Evolutionary conservation across 345 rosid genomes (phyloP), one percentile per base, ranked within the genome.

Genomic region (Schrenkiella parvula): DNA sequence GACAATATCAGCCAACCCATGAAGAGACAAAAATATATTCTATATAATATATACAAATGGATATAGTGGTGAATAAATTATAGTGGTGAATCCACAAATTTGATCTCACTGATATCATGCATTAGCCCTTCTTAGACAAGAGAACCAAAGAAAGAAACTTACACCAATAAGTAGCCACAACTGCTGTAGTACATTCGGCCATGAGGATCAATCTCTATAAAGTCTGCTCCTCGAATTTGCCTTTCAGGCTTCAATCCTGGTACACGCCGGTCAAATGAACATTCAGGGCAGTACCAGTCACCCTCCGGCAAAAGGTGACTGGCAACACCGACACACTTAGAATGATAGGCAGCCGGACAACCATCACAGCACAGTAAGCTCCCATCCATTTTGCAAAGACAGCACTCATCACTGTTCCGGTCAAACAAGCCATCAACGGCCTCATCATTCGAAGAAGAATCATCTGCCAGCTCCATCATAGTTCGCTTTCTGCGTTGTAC

Each of bases 271-370:
- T 85, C 87, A 70, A 85, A 76, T 22, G 81, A 85, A 82, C 99
- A 95, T 82, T 95, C 96, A n/a, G 97, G 96, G 80, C 99, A 95
- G 80, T 77, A 91, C 99, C 99, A 91, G 55, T 91, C 93, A 66
- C 97, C 96, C 79, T 89, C 96, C 48, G 96, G 96, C 86, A 95
- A 85, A 72, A 82, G 89, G 77, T 86, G 86, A 78, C 66, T 82
- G 58, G 80, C 90, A 79, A 95, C 84, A 72, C 96, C 99, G 0
- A 89, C 90, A 60, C 99, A 95, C 82, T 86, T 95, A 62, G 99
- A 87, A 82, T 95, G 99, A 80, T 87, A 95, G 8, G 99, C 99
- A 80, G 99, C 97, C 61, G 99, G 99, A 78, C 99, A 91, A 55
- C 99, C 99, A 82, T 95, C 99, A 74, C 99, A 95, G 78, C 97